These are phyloP conservation scores for Sclerotinia minor DNA, from an alignment of 2,329 filamentous ascomycete genomes.

Conservation along the genomic window DNA sequence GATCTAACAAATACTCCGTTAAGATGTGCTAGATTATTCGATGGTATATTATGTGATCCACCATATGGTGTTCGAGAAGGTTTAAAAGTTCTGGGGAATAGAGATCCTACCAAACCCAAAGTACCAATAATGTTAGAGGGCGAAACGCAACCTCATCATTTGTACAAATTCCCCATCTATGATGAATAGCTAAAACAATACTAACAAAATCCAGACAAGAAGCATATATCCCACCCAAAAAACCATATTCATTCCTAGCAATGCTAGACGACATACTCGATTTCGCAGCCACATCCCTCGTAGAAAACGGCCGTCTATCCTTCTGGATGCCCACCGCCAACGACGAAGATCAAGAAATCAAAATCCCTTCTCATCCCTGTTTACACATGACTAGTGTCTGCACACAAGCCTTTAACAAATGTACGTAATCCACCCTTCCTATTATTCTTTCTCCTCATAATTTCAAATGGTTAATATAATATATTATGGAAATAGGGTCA, in stretches of 20 bases:
- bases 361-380: conserved; percentile 73
- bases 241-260: conserved; percentile 85
- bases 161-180: conserved; percentile 49
- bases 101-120: conserved; percentile 61
- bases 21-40: conserved; percentile 60
- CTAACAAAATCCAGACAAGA: conserved; percentile 49
- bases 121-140: conserved; percentile 67
- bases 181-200: background rate
- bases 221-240: conserved; percentile 82
- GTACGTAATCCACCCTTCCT: conserved; percentile 50
- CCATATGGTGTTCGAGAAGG: conserved; percentile 95
- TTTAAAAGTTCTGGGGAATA: conserved; percentile 78
- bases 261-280: conserved; percentile 88
- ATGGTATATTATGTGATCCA: conserved; percentile 93
- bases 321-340: conserved; percentile 98
- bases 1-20: conserved; percentile 89
- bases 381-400: conserved; percentile 75
- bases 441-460: no score
- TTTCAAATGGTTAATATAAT: conserved; percentile 25
- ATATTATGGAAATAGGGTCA: conserved; percentile 65
- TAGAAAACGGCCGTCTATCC: conserved; percentile 75
- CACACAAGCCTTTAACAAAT: conserved; percentile 86
- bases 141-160: conserved; percentile 57
- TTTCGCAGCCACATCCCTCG: conserved; percentile 75
- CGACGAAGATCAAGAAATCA: conserved; percentile 72